Conservation (phyloP, 2,329 filamentous ascomycete genomes). For the Fonsecaea pugnacius region DNA sequence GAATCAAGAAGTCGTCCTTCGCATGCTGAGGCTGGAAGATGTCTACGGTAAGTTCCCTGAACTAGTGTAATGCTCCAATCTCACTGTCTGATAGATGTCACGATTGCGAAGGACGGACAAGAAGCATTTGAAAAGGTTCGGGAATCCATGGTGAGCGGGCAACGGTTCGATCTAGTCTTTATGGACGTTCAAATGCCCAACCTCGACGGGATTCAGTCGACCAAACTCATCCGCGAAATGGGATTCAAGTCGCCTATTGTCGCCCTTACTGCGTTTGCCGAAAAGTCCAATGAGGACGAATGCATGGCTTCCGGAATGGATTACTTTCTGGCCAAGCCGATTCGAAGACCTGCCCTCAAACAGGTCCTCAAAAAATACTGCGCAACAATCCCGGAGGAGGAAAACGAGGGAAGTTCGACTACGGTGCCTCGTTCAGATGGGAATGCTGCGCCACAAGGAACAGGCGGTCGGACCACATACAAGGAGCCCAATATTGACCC, state of each 20-base stretch:
- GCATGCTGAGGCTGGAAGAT: conserved; percentile 61
- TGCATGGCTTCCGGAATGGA: conserved; percentile 91
- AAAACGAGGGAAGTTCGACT: conserved; percentile 43
- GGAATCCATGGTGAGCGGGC: conserved; percentile 73
- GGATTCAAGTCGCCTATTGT: conserved; percentile 89
- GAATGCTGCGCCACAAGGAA: not conserved
- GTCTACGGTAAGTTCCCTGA: conserved; percentile 47
- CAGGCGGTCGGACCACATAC: conserved; percentile 4
- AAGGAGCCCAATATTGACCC: conserved; percentile 13
- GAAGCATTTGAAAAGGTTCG: conserved; percentile 88
- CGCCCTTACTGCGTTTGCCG: conserved; percentile 84
- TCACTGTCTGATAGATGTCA: conserved; percentile 71
- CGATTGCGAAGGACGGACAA: conserved; percentile 82
- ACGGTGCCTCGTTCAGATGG: conserved; percentile 20
- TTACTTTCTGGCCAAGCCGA: conserved; percentile 77
- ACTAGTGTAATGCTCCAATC: conserved; percentile 62
- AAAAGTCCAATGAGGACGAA: conserved; percentile 85
- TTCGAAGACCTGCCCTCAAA: conserved; percentile 81
- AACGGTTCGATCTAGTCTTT: conserved; percentile 83
- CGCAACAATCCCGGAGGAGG: conserved; percentile 77
- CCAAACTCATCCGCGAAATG: conserved; percentile 79
- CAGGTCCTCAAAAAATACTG: conserved; percentile 82
- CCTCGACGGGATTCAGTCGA: conserved; percentile 84
- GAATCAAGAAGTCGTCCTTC: conserved; percentile 65
- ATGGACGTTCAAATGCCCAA: conserved; percentile 98